Evolutionary conservation across 129 eudicot genomes (phyloP).

Genomic region (Deinandra increscens): DNA sequence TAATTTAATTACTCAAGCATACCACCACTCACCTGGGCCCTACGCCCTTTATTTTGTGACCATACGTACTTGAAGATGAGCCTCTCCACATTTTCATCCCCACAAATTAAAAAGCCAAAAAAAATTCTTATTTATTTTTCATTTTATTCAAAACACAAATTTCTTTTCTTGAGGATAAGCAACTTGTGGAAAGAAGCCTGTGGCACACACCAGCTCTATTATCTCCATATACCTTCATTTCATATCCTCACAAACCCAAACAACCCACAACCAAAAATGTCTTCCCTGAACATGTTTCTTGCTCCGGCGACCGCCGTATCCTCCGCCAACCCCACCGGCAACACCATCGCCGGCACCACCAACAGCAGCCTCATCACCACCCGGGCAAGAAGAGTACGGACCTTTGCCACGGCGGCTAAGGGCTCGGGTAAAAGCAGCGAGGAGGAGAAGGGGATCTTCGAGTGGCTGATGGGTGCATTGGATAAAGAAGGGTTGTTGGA

Average conservation of each 20-base stretch:
- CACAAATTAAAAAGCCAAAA: slow-evolving; percentile 20
- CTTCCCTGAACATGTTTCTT: slow-evolving; percentile 43
- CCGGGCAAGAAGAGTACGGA: slow-evolving; percentile 43
- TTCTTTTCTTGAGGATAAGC: slow-evolving; percentile 27
- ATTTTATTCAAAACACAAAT: neutral
- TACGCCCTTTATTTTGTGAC: too few relatives aligned
- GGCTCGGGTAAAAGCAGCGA: slow-evolving; percentile 40
- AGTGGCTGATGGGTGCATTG: slow-evolving; percentile 38
- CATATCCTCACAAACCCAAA: slow-evolving; percentile 25
- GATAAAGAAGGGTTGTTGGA: slow-evolving; percentile 36
- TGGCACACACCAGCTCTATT: slow-evolving; percentile 34
- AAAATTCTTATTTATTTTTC: neutral
- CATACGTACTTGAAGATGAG: slow-evolving; percentile 33
- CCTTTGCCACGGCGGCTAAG: slow-evolving; percentile 51
- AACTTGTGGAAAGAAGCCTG: slow-evolving; percentile 38
- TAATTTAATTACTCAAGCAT: too few relatives aligned
- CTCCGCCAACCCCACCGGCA: slow-evolving; percentile 8
- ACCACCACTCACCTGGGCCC: too few relatives aligned
- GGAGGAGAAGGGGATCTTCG: slow-evolving; percentile 53
- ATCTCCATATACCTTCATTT: slow-evolving; percentile 35
- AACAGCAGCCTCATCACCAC: slow-evolving; percentile 6
- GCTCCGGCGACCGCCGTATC: slow-evolving; percentile 37
- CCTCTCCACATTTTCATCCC: slow-evolving; percentile 33
- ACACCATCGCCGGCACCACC: slow-evolving; percentile 5
- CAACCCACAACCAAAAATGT: slow-evolving; percentile 22